Percentiles rank a stretch among this genome's conserved stretches.
phyloP scores from a whole-genome alignment of 1,284 basidiomycete genomes.

The Ganoderma meredithae region DNA sequence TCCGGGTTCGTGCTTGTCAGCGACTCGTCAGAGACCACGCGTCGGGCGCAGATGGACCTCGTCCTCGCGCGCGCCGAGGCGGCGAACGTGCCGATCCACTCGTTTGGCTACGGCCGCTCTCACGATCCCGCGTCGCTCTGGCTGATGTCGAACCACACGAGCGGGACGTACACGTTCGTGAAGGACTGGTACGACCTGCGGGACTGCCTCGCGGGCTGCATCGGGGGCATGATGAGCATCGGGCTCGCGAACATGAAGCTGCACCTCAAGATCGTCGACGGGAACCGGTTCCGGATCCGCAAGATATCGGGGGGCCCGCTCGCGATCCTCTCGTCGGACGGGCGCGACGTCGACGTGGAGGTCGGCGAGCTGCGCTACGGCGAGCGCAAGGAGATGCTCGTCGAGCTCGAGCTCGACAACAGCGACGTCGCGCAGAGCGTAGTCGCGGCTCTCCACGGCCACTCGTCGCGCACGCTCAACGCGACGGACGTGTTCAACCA shows the following conservation, averaged over 20 bases:
- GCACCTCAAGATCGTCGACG: conserved; percentile 88
- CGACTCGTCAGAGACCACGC: conserved; percentile 89
- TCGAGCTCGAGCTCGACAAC: conserved; percentile 92
- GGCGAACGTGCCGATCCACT: conserved; percentile 95
- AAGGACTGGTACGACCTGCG: conserved; percentile 95
- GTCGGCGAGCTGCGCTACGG: conserved; percentile 93
- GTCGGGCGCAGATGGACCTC: conserved; percentile 98
- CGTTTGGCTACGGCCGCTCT: conserved; percentile 94
- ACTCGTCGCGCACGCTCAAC: conserved; percentile 54
- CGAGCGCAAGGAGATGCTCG: conserved; percentile 92
- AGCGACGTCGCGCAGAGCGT: conserved; percentile 53
- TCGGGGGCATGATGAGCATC: conserved; percentile 95
- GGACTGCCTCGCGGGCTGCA: conserved; percentile 87
- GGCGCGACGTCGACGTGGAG: conserved; percentile 94
- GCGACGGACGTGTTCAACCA: conserved; percentile 85
- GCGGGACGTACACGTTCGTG: conserved; percentile 97
- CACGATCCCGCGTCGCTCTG: conserved; percentile 98
- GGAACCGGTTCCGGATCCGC: conserved; percentile 85
- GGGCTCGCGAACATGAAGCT: conserved; percentile 90
- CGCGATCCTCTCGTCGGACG: conserved; percentile 85
- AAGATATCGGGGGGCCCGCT: conserved; percentile 89
- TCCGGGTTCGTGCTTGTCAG: conserved; percentile 93
- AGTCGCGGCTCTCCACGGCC: conserved; percentile 32
- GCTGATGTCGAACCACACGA: conserved; percentile 98
- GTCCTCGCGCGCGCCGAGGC: conserved; percentile 96